These are phyloP conservation scores for Austroboletus niveus DNA, from an alignment of 1,284 basidiomycete species.

Conservation along the genomic window DNA sequence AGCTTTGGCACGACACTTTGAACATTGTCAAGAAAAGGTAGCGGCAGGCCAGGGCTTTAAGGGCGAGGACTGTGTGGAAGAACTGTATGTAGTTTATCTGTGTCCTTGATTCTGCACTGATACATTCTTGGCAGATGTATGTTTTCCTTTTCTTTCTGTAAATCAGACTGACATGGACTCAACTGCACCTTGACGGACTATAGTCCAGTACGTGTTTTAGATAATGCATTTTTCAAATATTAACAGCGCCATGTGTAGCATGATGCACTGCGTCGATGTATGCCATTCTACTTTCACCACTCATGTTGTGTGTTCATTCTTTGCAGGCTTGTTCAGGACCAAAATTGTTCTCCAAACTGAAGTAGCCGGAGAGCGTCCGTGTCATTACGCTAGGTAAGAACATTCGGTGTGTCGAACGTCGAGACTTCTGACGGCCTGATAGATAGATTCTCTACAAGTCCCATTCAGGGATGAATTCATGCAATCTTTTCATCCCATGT, in stretches of 20 bases:
- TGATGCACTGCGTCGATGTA: constrained; percentile 92
- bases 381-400: constrained; percentile 20
- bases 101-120: constrained; percentile 10
- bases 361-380: constrained; percentile 31
- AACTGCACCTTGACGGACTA: constrained; percentile 1
- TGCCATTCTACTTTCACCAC: constrained; percentile 25
- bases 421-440: constrained; percentile 1
- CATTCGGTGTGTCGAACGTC: not conserved
- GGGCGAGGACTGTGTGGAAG: constrained; percentile 89
- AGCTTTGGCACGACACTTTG: constrained; percentile 78
- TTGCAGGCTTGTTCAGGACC: constrained; percentile 68
- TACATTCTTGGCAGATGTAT: constrained; percentile 43
- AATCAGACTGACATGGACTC: constrained; percentile 13
- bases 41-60: constrained; percentile 79
- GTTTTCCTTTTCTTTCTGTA: constrained; percentile 26
- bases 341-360: constrained; percentile 74
- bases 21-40: constrained; percentile 88
- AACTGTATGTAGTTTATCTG: constrained; percentile 56
- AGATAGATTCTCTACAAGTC: constrained; percentile 15
- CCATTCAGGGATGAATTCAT: too few relatives aligned
- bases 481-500: too few relatives aligned
- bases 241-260: constrained; percentile 41
- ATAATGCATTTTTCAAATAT: not conserved
- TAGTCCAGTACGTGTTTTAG: constrained; percentile 61
- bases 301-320: constrained; percentile 2